Evolutionary conservation across 108 stramenopile genomes (phyloP), one percentile per base, ranked within the genome.

Genomic region (Craspedostauros australis): DNA sequence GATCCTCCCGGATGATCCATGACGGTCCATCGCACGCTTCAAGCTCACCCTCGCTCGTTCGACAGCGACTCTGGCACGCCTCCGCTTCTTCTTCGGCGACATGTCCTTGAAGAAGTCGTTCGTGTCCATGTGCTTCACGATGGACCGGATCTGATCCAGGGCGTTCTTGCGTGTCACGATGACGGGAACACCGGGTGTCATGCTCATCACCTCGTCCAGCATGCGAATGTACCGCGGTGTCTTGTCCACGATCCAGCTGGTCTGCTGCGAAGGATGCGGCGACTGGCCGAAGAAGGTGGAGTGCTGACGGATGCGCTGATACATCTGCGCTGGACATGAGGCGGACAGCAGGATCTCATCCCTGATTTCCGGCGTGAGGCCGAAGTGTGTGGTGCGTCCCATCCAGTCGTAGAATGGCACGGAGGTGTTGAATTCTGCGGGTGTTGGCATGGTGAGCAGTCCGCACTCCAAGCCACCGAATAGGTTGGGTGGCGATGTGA

Each of bases 401-500:
- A n/a, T n/a, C 50, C 50, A 51, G 4, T 51, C 50, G 6, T 51
- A 51, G 6, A 51, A 51, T 2, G 37, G 41, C 3, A 3, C 2
- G 14, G 2, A 2, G 28, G 31, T 2, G 4, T 5, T 2, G 34
- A 51, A 51, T 18, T 51, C 50, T 2, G 37, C n/a, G 2, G 50
- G 50, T 16, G 30, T 51, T 33, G 41, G 3, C 3, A 16, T 1
- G 2, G 34, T 5, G 5, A 51, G 28, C 12, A 51, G 12, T 33
- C 50, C 50, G 2, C 27, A n/a, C 34, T 51, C 50, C 31, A 51
- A 51, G 4, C 18, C 27, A 33, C 50, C 50, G 15, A 30, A 16
- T 2, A 51, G 6, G 24, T n/a, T 15, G 18, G 50, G 50, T 6
- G 26, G 18, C 3, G 27, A 30, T 32, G 34, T 51, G 6, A 51